phyloP scores from a whole-genome alignment of 768 basidiomycete species.

The button mushroom (Agaricus bisporus) region DNA sequence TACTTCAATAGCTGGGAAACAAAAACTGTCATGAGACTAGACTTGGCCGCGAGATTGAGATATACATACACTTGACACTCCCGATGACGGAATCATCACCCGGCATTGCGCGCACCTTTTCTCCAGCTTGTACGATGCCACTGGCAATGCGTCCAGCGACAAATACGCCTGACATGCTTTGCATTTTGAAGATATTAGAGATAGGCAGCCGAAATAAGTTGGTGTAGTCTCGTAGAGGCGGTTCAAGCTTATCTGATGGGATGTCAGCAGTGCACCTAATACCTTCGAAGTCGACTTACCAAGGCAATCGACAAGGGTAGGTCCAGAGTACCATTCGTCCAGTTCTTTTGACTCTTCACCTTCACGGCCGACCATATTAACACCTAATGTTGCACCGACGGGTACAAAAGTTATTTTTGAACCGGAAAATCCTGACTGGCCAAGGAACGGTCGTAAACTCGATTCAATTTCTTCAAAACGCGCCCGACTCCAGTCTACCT shows the following conservation, averaged over 20 bases:
- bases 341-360: constrained; percentile 42
- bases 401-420: constrained; percentile 82
- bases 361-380: constrained; percentile 63
- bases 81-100: constrained; percentile 78
- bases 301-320: constrained; percentile 76
- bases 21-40: neutral
- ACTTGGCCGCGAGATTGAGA: too few relatives aligned
- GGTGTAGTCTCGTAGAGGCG: constrained; percentile 71
- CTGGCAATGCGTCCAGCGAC: constrained; percentile 81
- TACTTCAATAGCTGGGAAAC: constrained; percentile 67
- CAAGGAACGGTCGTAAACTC: constrained; percentile 70
- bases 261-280: neutral
- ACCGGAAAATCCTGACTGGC: constrained; percentile 80
- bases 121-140: constrained; percentile 90
- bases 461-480: constrained; percentile 85
- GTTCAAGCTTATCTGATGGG: constrained; percentile 65
- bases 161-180: constrained; percentile 63
- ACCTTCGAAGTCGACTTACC: constrained; percentile 36
- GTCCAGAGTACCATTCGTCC: constrained; percentile 77
- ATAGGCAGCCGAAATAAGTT: constrained; percentile 82
- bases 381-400: constrained; percentile 84
- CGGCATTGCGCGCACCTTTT: constrained; percentile 78
- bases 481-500: constrained; percentile 84
- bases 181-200: constrained; percentile 92
- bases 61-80: constrained; percentile 54